Conservation (phyloP, 495 filamentous ascomycete genomes). For the Stereocaulon alpinum region DNA sequence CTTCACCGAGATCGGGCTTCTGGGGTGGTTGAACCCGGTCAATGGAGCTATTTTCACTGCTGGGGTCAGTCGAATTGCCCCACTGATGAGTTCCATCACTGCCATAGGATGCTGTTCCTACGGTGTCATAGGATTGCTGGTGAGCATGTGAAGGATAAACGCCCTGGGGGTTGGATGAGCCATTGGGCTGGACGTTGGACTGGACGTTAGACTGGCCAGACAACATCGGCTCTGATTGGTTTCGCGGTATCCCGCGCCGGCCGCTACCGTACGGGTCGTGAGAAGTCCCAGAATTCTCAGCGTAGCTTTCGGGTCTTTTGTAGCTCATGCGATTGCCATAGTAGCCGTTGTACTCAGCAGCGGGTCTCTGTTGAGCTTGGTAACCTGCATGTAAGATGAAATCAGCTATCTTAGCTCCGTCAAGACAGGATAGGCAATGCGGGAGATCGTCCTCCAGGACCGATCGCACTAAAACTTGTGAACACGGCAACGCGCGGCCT, state of each 20-base stretch:
- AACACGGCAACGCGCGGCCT: slow-evolving; percentile 10
- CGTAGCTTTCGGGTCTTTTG: slow-evolving; percentile 48
- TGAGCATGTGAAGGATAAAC: slow-evolving; percentile 58
- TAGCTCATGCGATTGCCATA: slow-evolving; percentile 33
- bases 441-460: slow-evolving; percentile 6
- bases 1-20: slow-evolving; percentile 43
- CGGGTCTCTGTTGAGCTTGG: slow-evolving; percentile 12
- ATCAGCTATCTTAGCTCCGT: slow-evolving; percentile 5
- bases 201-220: slow-evolving; percentile 24
- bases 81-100: slow-evolving; percentile 57
- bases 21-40: slow-evolving; percentile 56
- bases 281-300: slow-evolving; percentile 38
- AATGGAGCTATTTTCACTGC: slow-evolving; percentile 81
- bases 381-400: slow-evolving; percentile 3
- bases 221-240: slow-evolving; percentile 36
- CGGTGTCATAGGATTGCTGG: slow-evolving; percentile 73
- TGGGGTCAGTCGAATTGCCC: slow-evolving; percentile 79
- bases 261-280: slow-evolving; percentile 34
- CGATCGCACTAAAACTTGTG: background rate
- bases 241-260: slow-evolving; percentile 39
- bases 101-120: slow-evolving; percentile 61
- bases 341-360: slow-evolving; percentile 21
- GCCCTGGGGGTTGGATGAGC: slow-evolving; percentile 31
- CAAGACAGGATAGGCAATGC: background rate
- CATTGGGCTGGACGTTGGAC: slow-evolving; percentile 3